Conservation (phyloP, 257 asterid genomes). For the Lithospermum erythrorhizon region DNA sequence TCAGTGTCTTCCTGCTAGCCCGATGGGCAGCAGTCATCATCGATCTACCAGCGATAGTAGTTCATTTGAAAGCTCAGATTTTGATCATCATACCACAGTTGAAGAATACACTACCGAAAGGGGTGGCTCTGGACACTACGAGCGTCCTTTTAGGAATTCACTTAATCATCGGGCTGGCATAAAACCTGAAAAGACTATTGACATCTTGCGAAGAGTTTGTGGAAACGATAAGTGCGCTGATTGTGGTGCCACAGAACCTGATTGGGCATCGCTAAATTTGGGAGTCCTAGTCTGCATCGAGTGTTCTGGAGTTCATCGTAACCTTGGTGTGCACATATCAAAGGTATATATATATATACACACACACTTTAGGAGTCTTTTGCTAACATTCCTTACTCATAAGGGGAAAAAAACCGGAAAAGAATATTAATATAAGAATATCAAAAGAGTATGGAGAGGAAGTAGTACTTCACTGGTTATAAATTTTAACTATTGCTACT, state of each 20-base stretch:
- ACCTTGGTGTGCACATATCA: slow-evolving; percentile 97
- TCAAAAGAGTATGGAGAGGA: background rate
- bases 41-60: slow-evolving; percentile 96
- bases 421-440: background rate
- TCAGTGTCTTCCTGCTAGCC: slow-evolving; percentile 75
- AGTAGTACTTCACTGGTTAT: background rate
- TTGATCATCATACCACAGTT: slow-evolving; percentile 54
- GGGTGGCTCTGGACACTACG: slow-evolving; percentile 47
- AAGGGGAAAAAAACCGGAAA: background rate
- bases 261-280: slow-evolving; percentile 96
- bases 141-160: slow-evolving; percentile 60
- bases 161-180: slow-evolving; percentile 52
- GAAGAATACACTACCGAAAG: slow-evolving; percentile 83
- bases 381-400: background rate
- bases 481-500: slow-evolving; percentile 10
- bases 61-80: slow-evolving; percentile 84
- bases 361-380: background rate
- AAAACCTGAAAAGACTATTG: slow-evolving; percentile 82
- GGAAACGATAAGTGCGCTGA: slow-evolving; percentile 95
- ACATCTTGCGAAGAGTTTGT: slow-evolving; percentile 56
- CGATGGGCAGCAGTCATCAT: slow-evolving; percentile 91
- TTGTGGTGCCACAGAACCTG: slow-evolving; percentile 96
- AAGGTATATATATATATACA: slow-evolving; percentile 44
- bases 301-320: slow-evolving; percentile 99
- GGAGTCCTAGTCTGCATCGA: slow-evolving; percentile 97